A percentile compares a stretch with the other conserved stretches of the same genome.
Conservation (phyloP, 2,329 filamentous ascomycete genomes). For the Cytospora schulzeri region DNA sequence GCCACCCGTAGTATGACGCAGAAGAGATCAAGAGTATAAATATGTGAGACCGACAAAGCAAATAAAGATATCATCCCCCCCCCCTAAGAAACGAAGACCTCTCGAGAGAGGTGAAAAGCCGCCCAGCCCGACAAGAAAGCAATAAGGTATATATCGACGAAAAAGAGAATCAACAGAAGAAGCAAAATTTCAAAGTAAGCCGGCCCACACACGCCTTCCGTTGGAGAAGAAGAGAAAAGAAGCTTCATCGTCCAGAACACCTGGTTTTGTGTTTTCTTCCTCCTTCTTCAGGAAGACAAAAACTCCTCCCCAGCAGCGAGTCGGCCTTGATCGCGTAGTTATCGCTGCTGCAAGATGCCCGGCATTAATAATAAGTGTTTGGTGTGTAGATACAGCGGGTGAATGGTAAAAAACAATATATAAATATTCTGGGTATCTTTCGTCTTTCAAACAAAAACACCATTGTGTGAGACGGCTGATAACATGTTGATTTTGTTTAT, state of each 20-base stretch:
- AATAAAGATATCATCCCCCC: not conserved
- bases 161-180: not conserved
- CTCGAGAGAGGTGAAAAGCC: not conserved
- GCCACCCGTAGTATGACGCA: not conserved
- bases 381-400: constrained; percentile 5
- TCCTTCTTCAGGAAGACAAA: not conserved
- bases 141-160: not conserved
- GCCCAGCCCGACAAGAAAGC: not conserved
- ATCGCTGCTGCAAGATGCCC: not conserved
- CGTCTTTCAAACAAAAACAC: constrained; percentile 7
- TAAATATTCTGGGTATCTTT: constrained; percentile 15
- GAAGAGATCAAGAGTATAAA: not conserved
- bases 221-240: not conserved
- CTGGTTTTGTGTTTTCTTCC: too few relatives aligned
- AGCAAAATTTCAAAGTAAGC: too few relatives aligned
- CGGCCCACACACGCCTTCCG: not conserved
- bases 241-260: not conserved
- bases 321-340: not conserved
- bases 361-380: not conserved
- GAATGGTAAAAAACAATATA: constrained; percentile 2
- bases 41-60: not conserved
- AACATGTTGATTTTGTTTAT: not conserved
- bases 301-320: not conserved
- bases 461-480: not conserved
- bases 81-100: not conserved